Evolutionary conservation across 2,329 filamentous ascomycete species (phyloP).

Genomic region (Emergomyces africanus): DNA sequence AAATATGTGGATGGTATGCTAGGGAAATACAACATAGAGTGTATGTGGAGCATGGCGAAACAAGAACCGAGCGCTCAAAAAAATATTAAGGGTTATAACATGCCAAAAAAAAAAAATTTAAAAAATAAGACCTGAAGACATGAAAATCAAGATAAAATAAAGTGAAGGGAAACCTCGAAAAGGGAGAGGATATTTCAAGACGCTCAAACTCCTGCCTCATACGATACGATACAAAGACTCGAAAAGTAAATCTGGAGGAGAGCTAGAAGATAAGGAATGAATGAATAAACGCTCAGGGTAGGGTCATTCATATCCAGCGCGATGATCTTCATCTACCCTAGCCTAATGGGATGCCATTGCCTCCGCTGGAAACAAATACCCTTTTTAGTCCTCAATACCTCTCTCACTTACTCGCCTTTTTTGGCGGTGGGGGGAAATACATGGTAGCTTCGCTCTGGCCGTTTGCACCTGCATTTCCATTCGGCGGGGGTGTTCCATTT

Average conservation of each 20-base stretch:
- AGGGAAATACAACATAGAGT: background rate
- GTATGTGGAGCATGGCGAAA: background rate
- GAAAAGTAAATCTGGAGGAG: background rate
- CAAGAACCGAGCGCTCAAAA: background rate
- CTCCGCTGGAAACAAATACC: background rate
- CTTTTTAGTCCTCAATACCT: background rate
- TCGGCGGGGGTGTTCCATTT: background rate
- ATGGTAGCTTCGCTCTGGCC: conserved; percentile 14
- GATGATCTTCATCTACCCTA: background rate
- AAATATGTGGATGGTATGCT: background rate
- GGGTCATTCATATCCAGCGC: background rate
- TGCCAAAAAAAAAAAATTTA: too few species aligned
- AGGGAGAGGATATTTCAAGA: background rate
- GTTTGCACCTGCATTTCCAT: background rate
- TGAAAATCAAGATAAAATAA: background rate
- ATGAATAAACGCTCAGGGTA: background rate
- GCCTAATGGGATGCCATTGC: background rate
- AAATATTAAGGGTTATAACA: background rate
- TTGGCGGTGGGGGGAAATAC: conserved; percentile 34
- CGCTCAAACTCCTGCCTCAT: background rate
- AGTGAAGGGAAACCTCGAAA: background rate
- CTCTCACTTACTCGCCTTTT: conserved; percentile 20
- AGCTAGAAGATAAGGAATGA: background rate
- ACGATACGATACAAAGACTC: background rate
- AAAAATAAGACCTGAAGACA: background rate